Evolutionary conservation across 2,329 filamentous ascomycete species (phyloP), one percentile per base, ranked within the genome.

Genomic region (Botrytis paeoniae): DNA sequence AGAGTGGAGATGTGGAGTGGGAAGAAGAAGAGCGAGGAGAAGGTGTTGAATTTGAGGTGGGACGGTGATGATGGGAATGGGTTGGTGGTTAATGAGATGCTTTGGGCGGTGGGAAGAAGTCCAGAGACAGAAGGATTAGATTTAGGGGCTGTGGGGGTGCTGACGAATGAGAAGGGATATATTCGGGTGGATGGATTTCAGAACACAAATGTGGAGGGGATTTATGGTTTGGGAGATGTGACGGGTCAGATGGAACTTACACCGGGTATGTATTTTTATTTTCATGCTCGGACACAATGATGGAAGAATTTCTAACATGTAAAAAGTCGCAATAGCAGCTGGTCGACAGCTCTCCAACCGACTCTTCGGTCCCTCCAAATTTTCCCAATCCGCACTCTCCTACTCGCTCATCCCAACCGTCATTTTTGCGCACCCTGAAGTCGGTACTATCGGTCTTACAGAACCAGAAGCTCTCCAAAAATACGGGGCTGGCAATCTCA

Each of bases 341-440:
- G 85, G 85, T 66, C 83, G 85, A 41, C 83, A 84, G 73, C 83
- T 86, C 6, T 82, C 83, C 45, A 85, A 83, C 78, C 85, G 85
- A 51, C 80, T 87, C 45, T 87, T 87, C 74, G 85, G 85, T 3
- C 82, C 83, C 4, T 78, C 82, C 5, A 81, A 85, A 73, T 78
- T 84, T 70, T 83, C 84, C 70, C 78, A 80, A 39, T 80, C 84
- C 65, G 83, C 84, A 72, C 81, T 86, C 43, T 82, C 83, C 35
- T 86, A 87, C 77, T 82, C 83, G n/a, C 83, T 85, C 77, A 84
- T 87, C 73, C 85, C 85, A 14, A 85, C 85, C 1, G 85, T 86
- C n/a, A 83, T 87, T 66, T 86, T 87, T 78, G 81, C 85, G 1
- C 85, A 86, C 76, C 85, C 85, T 0, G 83, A 85, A 77, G 82